Evolutionary conservation across 1,284 basidiomycete genomes (phyloP).

Genomic region (Cutaneotrichosporon daszewskae): DNA sequence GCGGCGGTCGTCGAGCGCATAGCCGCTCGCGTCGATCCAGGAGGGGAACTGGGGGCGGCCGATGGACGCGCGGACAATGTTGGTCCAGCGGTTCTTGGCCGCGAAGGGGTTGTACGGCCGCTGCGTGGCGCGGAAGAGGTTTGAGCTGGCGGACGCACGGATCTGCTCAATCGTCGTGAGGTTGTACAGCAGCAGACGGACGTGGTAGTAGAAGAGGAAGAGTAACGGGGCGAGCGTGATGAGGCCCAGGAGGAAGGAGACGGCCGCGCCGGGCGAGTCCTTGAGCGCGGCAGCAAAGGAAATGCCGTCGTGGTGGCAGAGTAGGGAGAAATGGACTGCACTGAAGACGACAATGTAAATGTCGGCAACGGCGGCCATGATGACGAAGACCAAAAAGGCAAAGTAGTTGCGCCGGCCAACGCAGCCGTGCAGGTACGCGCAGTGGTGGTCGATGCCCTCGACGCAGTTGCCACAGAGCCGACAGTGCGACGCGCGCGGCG

Average conservation of each 20-base stretch:
- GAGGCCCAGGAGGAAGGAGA: slow-evolving; percentile 65
- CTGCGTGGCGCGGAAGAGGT: slow-evolving; percentile 26
- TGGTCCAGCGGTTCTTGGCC: slow-evolving; percentile 26
- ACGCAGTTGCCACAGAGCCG: slow-evolving; percentile 94
- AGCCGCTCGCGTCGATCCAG: slow-evolving; percentile 43
- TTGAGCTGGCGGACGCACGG: slow-evolving; percentile 37
- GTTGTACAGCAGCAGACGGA: slow-evolving; percentile 72
- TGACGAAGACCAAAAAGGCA: slow-evolving; percentile 72
- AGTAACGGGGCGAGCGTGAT: slow-evolving; percentile 71
- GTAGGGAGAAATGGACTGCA: slow-evolving; percentile 68
- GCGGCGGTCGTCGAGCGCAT: slow-evolving; percentile 27
- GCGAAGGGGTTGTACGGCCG: slow-evolving; percentile 45
- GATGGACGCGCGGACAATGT: slow-evolving; percentile 39
- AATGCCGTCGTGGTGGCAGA: slow-evolving; percentile 55
- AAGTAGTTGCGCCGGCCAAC: slow-evolving; percentile 88
- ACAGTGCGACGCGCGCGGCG: slow-evolving; percentile 86
- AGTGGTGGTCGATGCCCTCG: slow-evolving; percentile 77
- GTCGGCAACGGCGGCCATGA: slow-evolving; percentile 60
- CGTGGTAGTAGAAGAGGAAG: slow-evolving; percentile 73
- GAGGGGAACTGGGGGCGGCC: slow-evolving; percentile 44
- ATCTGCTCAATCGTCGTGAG: slow-evolving; percentile 81
- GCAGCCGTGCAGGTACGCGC: slow-evolving; percentile 92
- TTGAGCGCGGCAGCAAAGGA: slow-evolving; percentile 58
- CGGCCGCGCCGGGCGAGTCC: slow-evolving; percentile 65
- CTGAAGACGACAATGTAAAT: slow-evolving; percentile 73